Evolutionary conservation across 352 stramenopile genomes (phyloP).

Genomic region (Chrysophaeum taylorii): DNA sequence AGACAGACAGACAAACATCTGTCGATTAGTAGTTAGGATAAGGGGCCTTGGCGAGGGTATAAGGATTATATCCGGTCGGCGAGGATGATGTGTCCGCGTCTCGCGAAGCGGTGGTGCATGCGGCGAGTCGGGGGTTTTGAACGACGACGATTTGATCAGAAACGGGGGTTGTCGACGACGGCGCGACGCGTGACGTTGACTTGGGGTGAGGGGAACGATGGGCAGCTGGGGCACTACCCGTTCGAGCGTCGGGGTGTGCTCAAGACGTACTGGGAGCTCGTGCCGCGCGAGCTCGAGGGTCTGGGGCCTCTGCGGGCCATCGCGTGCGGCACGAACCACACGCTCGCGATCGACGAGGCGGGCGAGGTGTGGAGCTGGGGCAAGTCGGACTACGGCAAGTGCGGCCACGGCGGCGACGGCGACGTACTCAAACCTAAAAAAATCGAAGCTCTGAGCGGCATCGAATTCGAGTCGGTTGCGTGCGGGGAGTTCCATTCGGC

Average conservation of each 20-base stretch:
- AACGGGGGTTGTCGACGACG: too few relatives aligned
- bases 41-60: too few relatives aligned
- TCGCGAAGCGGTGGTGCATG: too few relatives aligned
- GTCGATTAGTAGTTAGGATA: too few relatives aligned
- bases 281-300: slow-evolving; percentile 52
- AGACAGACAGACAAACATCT: too few relatives aligned
- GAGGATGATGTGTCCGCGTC: too few relatives aligned
- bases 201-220: slow-evolving; percentile 67
- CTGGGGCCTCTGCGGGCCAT: slow-evolving; percentile 62
- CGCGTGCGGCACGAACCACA: slow-evolving; percentile 67
- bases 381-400: slow-evolving; percentile 67
- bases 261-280: slow-evolving; percentile 65
- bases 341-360: slow-evolving; percentile 58
- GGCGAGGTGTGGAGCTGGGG: slow-evolving; percentile 76
- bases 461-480: slow-evolving; percentile 59
- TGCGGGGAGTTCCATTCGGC: slow-evolving; percentile 72
- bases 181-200: slow-evolving; percentile 41
- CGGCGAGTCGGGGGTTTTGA: too few relatives aligned
- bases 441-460: slow-evolving; percentile 40
- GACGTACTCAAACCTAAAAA: not conserved
- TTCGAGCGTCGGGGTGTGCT: slow-evolving; percentile 69
- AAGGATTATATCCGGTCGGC: too few relatives aligned
- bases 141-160: too few relatives aligned
- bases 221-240: slow-evolving; percentile 60
- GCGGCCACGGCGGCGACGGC: slow-evolving; percentile 42